A percentile compares a stretch with the other conserved stretches of the same genome.
Conservation (phyloP, 176 grass and related monocot genomes). For the Ensete glaucum region DNA sequence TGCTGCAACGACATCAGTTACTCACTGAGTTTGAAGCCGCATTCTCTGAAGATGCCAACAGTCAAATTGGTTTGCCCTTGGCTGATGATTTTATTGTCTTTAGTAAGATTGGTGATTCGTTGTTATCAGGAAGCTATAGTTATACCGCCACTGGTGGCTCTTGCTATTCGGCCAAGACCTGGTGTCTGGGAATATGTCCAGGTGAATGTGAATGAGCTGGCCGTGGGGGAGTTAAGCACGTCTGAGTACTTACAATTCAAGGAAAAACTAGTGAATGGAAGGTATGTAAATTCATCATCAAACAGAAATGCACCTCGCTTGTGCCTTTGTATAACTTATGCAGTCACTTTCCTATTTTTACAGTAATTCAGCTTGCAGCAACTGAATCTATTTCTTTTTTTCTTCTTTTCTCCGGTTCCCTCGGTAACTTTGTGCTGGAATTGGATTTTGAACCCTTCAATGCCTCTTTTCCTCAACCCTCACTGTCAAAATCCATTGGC, state of each 20-base stretch:
- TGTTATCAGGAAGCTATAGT: constrained; percentile 29
- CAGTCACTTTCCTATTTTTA: not conserved
- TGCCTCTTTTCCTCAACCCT: constrained; percentile 87
- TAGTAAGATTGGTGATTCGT: not conserved
- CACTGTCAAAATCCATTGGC: constrained; percentile 93
- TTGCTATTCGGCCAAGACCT: constrained; percentile 93
- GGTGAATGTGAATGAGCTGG: constrained; percentile 84
- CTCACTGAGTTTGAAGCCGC: constrained; percentile 73
- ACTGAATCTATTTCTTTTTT: constrained; percentile 4
- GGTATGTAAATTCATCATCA: constrained; percentile 38
- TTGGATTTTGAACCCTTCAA: constrained; percentile 99
- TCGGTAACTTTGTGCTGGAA: constrained; percentile 70
- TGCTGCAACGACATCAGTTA: constrained; percentile 85
- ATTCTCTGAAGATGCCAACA: constrained; percentile 12
- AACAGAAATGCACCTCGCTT: not conserved
- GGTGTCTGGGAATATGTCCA: constrained; percentile 95
- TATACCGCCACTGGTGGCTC: constrained; percentile 71
- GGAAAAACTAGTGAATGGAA: constrained; percentile 76
- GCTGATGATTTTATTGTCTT: not conserved
- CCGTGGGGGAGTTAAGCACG: constrained; percentile 66
- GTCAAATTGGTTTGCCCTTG: not conserved
- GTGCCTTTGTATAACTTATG: not conserved
- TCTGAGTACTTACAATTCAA: constrained; percentile 95
- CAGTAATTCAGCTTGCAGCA: not conserved
- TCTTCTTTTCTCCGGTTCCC: constrained; percentile 24